phyloP scores from a whole-genome alignment of 495 filamentous ascomycete species.

The Penicillium ochrochloron region DNA sequence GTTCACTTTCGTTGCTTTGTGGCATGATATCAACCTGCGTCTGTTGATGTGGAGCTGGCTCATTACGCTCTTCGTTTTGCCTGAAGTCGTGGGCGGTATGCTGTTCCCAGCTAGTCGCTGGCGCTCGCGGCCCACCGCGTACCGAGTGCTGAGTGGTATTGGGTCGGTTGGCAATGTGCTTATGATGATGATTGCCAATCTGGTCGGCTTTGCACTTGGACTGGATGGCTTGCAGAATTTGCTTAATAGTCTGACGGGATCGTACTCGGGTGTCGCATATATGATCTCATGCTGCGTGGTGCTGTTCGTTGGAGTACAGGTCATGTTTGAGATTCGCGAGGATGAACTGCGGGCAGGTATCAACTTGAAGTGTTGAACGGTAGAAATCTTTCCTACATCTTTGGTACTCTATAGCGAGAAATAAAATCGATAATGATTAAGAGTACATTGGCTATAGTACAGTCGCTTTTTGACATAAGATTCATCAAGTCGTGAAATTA shows the following conservation, averaged over 20 bases:
- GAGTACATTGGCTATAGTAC: constrained; percentile 25
- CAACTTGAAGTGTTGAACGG: constrained; percentile 76
- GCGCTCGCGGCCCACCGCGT: constrained; percentile 66
- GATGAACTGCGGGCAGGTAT: constrained; percentile 81
- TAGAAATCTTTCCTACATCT: background rate
- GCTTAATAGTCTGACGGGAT: constrained; percentile 71
- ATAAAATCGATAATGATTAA: constrained; percentile 11
- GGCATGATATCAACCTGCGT: constrained; percentile 96
- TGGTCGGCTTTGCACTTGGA: constrained; percentile 93
- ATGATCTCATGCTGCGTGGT: constrained; percentile 67
- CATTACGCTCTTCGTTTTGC: constrained; percentile 88
- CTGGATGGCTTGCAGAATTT: constrained; percentile 83
- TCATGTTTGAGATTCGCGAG: constrained; percentile 97
- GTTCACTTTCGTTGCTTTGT: constrained; percentile 97
- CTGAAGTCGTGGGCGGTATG: constrained; percentile 73
- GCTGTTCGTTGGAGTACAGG: constrained; percentile 84
- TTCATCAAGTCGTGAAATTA: constrained; percentile 32
- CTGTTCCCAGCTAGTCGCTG: constrained; percentile 75
- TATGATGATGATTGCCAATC: constrained; percentile 95
- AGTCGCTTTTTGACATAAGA: constrained; percentile 26
- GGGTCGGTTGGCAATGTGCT: constrained; percentile 86
- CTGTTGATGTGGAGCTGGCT: constrained; percentile 97
- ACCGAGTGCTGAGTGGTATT: constrained; percentile 80
- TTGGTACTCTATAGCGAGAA: background rate
- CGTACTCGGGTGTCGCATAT: constrained; percentile 75